Conservation (phyloP, 2,329 filamentous ascomycete species). For the Ascochyta clinopodiicola region DNA sequence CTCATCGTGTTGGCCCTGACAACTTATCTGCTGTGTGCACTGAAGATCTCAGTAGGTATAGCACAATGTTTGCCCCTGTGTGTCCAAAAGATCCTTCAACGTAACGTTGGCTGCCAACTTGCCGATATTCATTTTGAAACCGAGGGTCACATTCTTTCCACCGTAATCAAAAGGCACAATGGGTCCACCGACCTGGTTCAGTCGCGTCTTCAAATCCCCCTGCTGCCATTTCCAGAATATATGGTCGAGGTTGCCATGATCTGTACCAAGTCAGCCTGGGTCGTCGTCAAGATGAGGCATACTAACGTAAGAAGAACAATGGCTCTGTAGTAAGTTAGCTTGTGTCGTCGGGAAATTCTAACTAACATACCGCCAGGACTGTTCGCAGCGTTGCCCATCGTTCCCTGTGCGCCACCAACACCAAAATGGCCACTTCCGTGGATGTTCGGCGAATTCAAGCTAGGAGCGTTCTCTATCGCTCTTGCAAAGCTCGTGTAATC, state of each 20-base stretch:
- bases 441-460: constrained; percentile 27
- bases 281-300: not conserved
- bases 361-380: constrained; percentile 33
- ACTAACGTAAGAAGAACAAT: constrained; percentile 5
- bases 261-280: not conserved
- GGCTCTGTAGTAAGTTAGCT: constrained; percentile 21
- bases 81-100: constrained; percentile 41
- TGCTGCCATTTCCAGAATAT: not conserved
- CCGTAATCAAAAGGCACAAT: constrained; percentile 29
- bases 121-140: constrained; percentile 42
- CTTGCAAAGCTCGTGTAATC: constrained; percentile 40
- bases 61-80: constrained; percentile 25
- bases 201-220: constrained; percentile 10
- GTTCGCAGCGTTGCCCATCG: constrained; percentile 42
- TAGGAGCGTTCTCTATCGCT: constrained; percentile 25
- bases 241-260: not conserved
- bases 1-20: not conserved
- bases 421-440: constrained; percentile 48
- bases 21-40: not conserved
- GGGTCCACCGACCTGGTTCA: constrained; percentile 26
- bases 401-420: constrained; percentile 43
- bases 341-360: not conserved
- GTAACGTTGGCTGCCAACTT: constrained; percentile 34
- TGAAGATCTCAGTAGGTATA: constrained; percentile 28
- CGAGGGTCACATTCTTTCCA: constrained; percentile 40